Base-by-base conservation (phyloP, 2,329 filamentous ascomycete species). In the Pseudogymnoascus sp. region DNA sequence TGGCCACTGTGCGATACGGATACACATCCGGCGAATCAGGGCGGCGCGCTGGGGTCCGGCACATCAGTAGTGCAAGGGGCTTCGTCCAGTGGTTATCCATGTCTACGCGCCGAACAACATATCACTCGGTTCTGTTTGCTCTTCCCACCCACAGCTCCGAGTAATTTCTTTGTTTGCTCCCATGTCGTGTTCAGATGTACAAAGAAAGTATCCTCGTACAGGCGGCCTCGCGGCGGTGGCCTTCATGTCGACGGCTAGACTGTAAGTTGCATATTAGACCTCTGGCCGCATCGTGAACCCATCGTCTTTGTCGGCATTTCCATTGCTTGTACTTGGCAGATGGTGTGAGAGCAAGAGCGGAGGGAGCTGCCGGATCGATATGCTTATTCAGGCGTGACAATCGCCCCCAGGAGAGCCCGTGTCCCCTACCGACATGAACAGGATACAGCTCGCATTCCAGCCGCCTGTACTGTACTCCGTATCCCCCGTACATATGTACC, bases 21-120 rank as follows among this genome's bases (percentile, higher is more conserved):
- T 53, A 8, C 8, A 31, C 8, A 11, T n/a, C 16, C 46, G 25
- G 46, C 46, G 46, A 53, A 53, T 53, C 46, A 53, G 25, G 46
- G 46, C 46, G 46, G 25, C n/a, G 46, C 16, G 46, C 46, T 18
- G 46, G 46, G 46, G 46, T 53, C 9, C 25, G 46, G 46, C 46
- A 53, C 46, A 53, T 31, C 46, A 53, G 46, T 53, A 53, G 46
- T 53, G 46, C 46, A 53, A 53, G 46, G 46, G 46, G 46, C 46
- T 53, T 53, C n/a, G 46, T 31, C 46, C 46, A 53, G 46, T 53
- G 25, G 46, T 18, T 31, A 53, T 53, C 46, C 46, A 53, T 53
- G 46, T 31, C 25, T 53, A 53, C 46, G 46, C 46, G 46, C 46
- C 46, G 46, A 7, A 16, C 46, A 53, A 23, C 46, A 49, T 31